Evolutionary conservation across 2,329 filamentous ascomycete genomes (phyloP).

Genomic region (Talaromyces pinophilus): DNA sequence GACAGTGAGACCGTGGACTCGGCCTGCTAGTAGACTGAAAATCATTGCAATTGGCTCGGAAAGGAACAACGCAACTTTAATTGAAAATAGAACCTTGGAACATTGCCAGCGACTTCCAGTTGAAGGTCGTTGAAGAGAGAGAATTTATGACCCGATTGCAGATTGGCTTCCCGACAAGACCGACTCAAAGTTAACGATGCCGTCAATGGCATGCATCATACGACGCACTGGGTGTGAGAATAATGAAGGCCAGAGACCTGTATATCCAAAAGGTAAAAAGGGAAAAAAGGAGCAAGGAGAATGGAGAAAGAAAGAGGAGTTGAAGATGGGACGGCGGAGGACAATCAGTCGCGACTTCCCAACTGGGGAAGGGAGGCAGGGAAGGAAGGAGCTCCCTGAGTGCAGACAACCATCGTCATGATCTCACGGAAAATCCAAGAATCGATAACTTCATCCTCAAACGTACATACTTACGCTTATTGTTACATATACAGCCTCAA

Average conservation of each 20-base stretch:
- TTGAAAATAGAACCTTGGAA: conserved; percentile 1
- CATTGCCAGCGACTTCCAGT: neutral
- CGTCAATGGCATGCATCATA: neutral
- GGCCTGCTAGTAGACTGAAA: too few relatives aligned
- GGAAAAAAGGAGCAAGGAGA: neutral
- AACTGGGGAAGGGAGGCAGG: neutral
- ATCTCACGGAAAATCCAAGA: neutral
- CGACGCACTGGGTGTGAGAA: neutral
- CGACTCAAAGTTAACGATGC: conserved; percentile 7
- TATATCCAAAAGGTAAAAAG: neutral
- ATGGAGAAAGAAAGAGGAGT: neutral
- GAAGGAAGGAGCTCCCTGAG: neutral
- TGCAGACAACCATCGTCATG: neutral
- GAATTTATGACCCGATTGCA: neutral
- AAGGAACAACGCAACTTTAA: conserved; percentile 5
- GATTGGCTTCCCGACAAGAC: conserved; percentile 18
- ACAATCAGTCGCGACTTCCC: neutral
- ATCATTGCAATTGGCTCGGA: conserved; percentile 16
- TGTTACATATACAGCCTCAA: conserved; percentile 14
- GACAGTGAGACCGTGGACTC: neutral
- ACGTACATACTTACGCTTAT: conserved; percentile 14
- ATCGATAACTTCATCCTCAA: neutral
- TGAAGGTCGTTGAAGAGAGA: neutral
- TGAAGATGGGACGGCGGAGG: neutral
- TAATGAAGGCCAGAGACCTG: neutral